phyloP scores from a whole-genome alignment of 345 rosid genomes.

The Pugionium dolabratum region DNA sequence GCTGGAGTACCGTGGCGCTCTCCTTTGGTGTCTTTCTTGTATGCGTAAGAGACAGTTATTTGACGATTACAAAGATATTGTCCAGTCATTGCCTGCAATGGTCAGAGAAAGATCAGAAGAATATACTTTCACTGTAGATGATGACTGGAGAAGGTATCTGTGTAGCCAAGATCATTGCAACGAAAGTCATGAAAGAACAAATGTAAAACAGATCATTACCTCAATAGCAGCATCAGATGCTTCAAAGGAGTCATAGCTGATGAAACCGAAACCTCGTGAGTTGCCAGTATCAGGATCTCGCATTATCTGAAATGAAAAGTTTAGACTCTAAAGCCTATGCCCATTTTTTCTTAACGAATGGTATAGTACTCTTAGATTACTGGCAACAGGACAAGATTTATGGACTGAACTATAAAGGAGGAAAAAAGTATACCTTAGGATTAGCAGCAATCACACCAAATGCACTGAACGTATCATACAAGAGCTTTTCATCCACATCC shows the following conservation, averaged over 20 bases:
- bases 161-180: background rate
- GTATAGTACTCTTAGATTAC: background rate
- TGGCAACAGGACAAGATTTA: background rate
- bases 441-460: constrained; percentile 95
- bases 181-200: background rate
- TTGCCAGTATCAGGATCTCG: constrained; percentile 98
- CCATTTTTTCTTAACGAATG: background rate
- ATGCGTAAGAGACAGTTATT: constrained; percentile 95
- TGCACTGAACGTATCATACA: constrained; percentile 97
- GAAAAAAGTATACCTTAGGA: constrained; percentile 67
- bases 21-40: constrained; percentile 98
- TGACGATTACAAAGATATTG: constrained; percentile 95
- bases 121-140: background rate
- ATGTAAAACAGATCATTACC: constrained; percentile 43
- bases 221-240: constrained; percentile 99
- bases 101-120: constrained; percentile 20
- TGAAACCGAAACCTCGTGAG: constrained; percentile 97
- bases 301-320: constrained; percentile 64
- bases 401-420: background rate
- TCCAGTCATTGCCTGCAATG: constrained; percentile 86
- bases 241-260: constrained; percentile 97
- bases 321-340: background rate
- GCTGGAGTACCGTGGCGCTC: constrained; percentile 99
- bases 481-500: constrained; percentile 98
- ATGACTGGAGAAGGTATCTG: background rate